These are phyloP conservation scores for Nadsonia starkeyi-henricii DNA, from an alignment of 1,139 yeast species.

Conservation along the genomic window DNA sequence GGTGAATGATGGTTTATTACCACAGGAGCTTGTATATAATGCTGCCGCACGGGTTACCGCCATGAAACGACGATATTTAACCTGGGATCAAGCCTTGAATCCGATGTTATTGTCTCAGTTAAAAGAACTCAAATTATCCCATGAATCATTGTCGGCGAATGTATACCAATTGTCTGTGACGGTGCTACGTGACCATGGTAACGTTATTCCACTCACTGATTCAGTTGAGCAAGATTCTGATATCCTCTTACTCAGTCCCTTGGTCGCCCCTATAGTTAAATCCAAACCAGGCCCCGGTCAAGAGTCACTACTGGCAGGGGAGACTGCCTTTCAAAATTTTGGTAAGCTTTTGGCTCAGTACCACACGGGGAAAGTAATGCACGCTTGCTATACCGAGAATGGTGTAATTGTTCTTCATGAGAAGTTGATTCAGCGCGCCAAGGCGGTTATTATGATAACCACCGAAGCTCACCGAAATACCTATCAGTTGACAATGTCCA, in stretches of 20 bases:
- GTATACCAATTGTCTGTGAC: conserved; percentile 46
- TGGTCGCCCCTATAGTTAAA: conserved; percentile 21
- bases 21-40: conserved; percentile 31
- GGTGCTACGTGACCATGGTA: conserved; percentile 41
- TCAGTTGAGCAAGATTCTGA: conserved; percentile 25
- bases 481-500: conserved; percentile 54
- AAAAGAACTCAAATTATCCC: conserved; percentile 29
- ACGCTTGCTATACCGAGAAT: conserved; percentile 52
- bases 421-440: conserved; percentile 38
- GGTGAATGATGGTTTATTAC: conserved; percentile 37
- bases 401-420: conserved; percentile 50
- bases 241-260: conserved; percentile 40
- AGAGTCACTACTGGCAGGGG: conserved; percentile 33
- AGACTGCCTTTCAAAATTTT: conserved; percentile 38
- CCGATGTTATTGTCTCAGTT: conserved; percentile 20
- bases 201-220: conserved; percentile 38
- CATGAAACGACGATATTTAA: conserved; percentile 32
- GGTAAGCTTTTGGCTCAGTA: conserved; percentile 18
- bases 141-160: conserved; percentile 30
- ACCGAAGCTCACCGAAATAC: conserved; percentile 51
- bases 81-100: conserved; percentile 36
- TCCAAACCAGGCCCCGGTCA: not conserved
- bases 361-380: conserved; percentile 35
- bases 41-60: conserved; percentile 33
- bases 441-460: conserved; percentile 43